Evolutionary conservation across 1,284 basidiomycete genomes (phyloP).

Genomic region (Takashimella tepidaria): DNA sequence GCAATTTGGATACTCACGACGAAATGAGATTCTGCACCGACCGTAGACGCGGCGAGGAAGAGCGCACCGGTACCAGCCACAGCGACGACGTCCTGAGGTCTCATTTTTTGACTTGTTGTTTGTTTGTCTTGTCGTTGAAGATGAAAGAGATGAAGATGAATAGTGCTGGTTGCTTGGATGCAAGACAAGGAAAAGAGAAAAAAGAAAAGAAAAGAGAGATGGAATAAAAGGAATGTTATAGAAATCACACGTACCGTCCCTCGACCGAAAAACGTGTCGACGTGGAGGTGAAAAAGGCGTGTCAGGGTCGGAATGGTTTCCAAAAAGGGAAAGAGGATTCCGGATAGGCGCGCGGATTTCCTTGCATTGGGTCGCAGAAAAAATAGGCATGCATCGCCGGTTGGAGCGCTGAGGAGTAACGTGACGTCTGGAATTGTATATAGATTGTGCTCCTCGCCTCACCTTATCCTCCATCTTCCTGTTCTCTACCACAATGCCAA

Average conservation of each 20-base stretch:
- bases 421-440: too few species aligned
- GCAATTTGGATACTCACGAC: slow-evolving; percentile 26
- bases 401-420: too few species aligned
- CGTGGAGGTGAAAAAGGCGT: slow-evolving; percentile 17
- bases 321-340: too few species aligned
- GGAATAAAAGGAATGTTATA: slow-evolving; percentile 1
- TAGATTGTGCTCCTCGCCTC: neutral
- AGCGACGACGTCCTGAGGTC: slow-evolving; percentile 40
- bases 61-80: slow-evolving; percentile 41
- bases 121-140: neutral
- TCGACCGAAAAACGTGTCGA: slow-evolving; percentile 6
- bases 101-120: slow-evolving; percentile 38
- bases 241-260: neutral
- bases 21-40: slow-evolving; percentile 36
- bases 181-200: neutral
- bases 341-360: too few species aligned
- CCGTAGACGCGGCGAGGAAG: slow-evolving; percentile 32
- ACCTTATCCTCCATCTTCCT: slow-evolving; percentile 1
- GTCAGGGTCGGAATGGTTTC: too few species aligned
- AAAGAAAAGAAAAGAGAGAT: neutral
- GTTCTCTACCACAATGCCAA: slow-evolving; percentile 8
- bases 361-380: too few species aligned
- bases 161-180: neutral
- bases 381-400: too few species aligned
- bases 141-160: slow-evolving; percentile 5